Conservation (phyloP, 176 grass and related monocot species). For the Phragmites australis region DNA sequence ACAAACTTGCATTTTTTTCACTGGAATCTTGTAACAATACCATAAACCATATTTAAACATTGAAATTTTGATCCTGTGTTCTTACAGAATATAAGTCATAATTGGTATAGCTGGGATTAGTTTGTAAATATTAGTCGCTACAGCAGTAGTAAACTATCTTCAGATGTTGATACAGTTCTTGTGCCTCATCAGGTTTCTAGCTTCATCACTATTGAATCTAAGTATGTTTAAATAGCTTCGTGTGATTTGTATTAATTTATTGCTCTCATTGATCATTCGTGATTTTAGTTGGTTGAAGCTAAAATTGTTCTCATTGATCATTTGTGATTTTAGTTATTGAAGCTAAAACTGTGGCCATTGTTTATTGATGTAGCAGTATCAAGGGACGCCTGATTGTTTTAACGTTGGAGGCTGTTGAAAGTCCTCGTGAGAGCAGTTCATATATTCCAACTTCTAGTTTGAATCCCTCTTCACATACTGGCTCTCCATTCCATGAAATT, state of each 20-base stretch:
- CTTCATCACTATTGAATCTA: neutral
- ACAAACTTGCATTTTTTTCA: slow-evolving; percentile 6
- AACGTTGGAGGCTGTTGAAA: slow-evolving; percentile 70
- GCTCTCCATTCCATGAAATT: slow-evolving; percentile 71
- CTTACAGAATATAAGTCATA: neutral
- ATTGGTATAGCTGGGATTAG: neutral
- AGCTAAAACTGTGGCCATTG: slow-evolving; percentile 27
- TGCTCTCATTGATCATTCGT: neutral
- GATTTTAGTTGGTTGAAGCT: slow-evolving; percentile 17
- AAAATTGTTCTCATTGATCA: neutral
- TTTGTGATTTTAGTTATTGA: neutral
- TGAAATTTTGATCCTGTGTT: neutral
- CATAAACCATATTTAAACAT: slow-evolving; percentile 6
- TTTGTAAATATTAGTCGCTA: neutral
- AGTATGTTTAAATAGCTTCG: slow-evolving; percentile 19
- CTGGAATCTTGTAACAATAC: neutral
- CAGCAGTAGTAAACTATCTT: neutral
- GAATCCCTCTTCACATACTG: slow-evolving; percentile 54
- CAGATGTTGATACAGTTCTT: neutral
- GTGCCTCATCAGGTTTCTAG: neutral
- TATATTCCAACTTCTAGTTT: slow-evolving; percentile 59
- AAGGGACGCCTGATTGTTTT: slow-evolving; percentile 86
- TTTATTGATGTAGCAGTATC: slow-evolving; percentile 59
- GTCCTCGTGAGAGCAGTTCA: slow-evolving; percentile 50
- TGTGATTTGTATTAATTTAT: slow-evolving; percentile 5